Evolutionary conservation across 148 eudicot species (phyloP).

Genomic region (Silene latifolia): DNA sequence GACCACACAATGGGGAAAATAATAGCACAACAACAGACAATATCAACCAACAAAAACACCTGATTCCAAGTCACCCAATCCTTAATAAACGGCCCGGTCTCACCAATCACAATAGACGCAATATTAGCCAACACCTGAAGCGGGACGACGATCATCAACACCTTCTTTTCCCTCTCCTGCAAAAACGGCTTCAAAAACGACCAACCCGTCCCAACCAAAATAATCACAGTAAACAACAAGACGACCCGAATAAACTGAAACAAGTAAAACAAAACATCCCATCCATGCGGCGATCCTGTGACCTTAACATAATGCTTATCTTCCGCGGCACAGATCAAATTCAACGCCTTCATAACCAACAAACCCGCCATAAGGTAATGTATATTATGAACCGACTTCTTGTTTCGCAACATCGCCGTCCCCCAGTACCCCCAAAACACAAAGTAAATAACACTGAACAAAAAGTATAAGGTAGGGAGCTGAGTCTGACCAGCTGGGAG

Average conservation of each 20-base stretch:
- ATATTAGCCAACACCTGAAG: conserved; percentile 87
- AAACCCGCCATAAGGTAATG: conserved; percentile 66
- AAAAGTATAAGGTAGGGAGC: conserved; percentile 55
- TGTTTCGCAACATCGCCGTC: conserved; percentile 33
- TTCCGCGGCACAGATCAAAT: conserved; percentile 84
- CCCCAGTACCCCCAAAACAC: conserved; percentile 60
- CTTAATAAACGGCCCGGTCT: conserved; percentile 92
- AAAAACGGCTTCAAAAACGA: conserved; percentile 89
- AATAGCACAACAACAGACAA: conserved; percentile 81
- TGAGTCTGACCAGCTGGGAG: conserved; percentile 72
- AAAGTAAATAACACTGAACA: conserved; percentile 44
- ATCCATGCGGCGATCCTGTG: conserved; percentile 88
- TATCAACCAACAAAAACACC: conserved; percentile 89
- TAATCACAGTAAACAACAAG: conserved; percentile 83
- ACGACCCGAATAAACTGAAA: conserved; percentile 85
- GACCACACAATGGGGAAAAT: conserved; percentile 96
- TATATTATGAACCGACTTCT: conserved; percentile 57
- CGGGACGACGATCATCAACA: conserved; percentile 90
- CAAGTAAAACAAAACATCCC: conserved; percentile 86
- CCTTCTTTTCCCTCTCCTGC: conserved; percentile 98
- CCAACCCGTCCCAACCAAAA: conserved; percentile 93
- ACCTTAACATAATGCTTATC: conserved; percentile 92
- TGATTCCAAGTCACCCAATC: conserved; percentile 99
- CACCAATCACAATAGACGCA: conserved; percentile 90
- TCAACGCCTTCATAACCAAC: conserved; percentile 75